phyloP scores from a whole-genome alignment of 2,329 filamentous ascomycete species.

The Ophioceras dolichostomum region DNA sequence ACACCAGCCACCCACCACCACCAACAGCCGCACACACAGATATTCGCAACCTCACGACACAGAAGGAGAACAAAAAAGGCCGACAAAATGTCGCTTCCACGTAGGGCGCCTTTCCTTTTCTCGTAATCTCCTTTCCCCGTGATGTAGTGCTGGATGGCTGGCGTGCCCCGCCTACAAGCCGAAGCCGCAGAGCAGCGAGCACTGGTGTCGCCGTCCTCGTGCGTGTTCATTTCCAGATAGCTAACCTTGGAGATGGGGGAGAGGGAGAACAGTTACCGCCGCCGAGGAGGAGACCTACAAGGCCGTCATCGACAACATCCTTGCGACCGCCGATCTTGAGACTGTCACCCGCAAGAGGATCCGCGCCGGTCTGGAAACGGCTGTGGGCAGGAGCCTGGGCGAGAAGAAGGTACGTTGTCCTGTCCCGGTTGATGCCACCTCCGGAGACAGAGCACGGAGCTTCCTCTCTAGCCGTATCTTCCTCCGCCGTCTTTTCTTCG shows the following conservation, averaged over 20 bases:
- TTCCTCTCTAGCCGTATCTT: too few species aligned
- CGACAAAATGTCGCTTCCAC: neutral
- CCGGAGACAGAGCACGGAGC: neutral
- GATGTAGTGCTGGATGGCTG: too few species aligned
- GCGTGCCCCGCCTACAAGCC: too few species aligned
- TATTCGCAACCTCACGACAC: too few species aligned
- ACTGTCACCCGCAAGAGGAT: conserved; percentile 55
- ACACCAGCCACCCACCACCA: too few species aligned
- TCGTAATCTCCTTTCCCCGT: neutral
- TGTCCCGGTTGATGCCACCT: too few species aligned
- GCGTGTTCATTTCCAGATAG: neutral
- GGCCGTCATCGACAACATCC: conserved; percentile 46
- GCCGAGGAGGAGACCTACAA: conserved; percentile 42
- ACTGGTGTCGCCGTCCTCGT: too few species aligned
- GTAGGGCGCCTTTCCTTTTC: neutral
- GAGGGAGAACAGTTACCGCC: conserved; percentile 27
- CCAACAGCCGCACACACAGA: too few species aligned
- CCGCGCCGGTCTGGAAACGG: conserved; percentile 40
- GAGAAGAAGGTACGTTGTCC: conserved; percentile 40
- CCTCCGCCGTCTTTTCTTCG: too few species aligned
- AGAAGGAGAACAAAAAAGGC: too few species aligned
- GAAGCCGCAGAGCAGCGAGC: too few species aligned
- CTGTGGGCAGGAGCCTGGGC: conserved; percentile 43
- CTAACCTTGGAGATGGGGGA: neutral
- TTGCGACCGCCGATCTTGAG: conserved; percentile 43